Evolutionary conservation across 768 basidiomycete genomes (phyloP).

Genomic region (Daedaleopsis nitida): DNA sequence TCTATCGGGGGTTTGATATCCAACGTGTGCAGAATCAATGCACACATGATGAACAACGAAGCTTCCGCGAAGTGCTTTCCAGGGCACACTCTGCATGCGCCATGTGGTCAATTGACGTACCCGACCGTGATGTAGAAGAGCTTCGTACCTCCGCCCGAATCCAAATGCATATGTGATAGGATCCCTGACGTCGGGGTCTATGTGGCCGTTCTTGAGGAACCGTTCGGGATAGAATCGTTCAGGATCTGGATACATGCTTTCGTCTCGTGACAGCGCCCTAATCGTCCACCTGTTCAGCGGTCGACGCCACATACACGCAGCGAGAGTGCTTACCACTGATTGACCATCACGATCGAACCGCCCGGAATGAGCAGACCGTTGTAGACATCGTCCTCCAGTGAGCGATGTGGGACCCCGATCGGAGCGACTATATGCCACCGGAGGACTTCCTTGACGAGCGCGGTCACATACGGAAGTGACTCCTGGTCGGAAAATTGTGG

Average conservation of each 20-base stretch:
- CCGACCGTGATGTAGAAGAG: not conserved
- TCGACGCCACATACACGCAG: no score
- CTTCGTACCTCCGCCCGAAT: constrained; percentile 12
- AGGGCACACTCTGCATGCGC: constrained; percentile 1
- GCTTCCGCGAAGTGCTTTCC: not conserved
- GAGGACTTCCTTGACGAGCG: constrained; percentile 24
- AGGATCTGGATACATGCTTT: constrained; percentile 40
- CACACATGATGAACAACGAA: not conserved
- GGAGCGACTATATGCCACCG: constrained; percentile 24
- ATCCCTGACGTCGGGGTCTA: constrained; percentile 14
- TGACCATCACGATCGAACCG: constrained; percentile 25
- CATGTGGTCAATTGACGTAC: not conserved
- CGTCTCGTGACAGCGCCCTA: constrained; percentile 41
- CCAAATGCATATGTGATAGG: constrained; percentile 13
- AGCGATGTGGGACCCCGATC: constrained; percentile 20
- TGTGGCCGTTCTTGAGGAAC: constrained; percentile 32
- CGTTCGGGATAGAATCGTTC: constrained; percentile 44
- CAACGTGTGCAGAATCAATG: not conserved
- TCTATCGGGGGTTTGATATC: not conserved
- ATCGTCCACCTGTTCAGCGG: not conserved
- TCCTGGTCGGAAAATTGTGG: constrained; percentile 22
- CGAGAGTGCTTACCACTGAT: not conserved
- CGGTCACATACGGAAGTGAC: constrained; percentile 27
- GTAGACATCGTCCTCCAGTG: constrained; percentile 20
- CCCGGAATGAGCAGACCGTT: constrained; percentile 28